A percentile compares a stretch with the other conserved stretches of the same genome.
These are phyloP conservation scores for Stagonosporopsis cucurbitacearum DNA, from an alignment of 2,329 filamentous ascomycete species.

Conservation along the genomic window DNA sequence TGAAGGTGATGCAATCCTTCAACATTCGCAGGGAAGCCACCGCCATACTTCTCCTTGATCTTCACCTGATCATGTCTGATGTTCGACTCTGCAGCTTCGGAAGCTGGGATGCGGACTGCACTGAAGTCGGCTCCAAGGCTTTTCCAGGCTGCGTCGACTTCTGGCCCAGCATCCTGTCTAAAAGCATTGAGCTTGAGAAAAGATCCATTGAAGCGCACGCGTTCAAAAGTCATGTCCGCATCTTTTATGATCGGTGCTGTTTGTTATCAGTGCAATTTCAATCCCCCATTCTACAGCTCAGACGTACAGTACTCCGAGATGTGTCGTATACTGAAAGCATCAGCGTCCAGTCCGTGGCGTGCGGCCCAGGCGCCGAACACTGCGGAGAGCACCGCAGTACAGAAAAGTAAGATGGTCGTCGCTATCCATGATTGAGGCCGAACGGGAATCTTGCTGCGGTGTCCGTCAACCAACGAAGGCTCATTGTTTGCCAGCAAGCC, in stretches of 20 bases:
- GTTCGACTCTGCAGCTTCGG: slow-evolving; percentile 58
- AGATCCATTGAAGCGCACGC: slow-evolving; percentile 61
- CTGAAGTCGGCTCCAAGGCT: slow-evolving; percentile 61
- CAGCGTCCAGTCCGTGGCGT: slow-evolving; percentile 24
- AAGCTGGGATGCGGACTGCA: slow-evolving; percentile 56
- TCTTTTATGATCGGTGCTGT: slow-evolving; percentile 48
- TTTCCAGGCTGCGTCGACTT: slow-evolving; percentile 66
- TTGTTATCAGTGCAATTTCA: background rate
- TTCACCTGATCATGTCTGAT: slow-evolving; percentile 64
- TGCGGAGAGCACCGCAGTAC: slow-evolving; percentile 30
- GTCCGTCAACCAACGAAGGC: slow-evolving; percentile 16
- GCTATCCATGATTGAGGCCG: slow-evolving; percentile 25
- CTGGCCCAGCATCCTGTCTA: slow-evolving; percentile 57
- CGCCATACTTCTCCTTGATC: slow-evolving; percentile 62
- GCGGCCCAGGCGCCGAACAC: slow-evolving; percentile 31
- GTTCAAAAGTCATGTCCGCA: slow-evolving; percentile 50
- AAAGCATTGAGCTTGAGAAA: slow-evolving; percentile 63
- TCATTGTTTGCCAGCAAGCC: slow-evolving; percentile 27
- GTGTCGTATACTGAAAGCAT: slow-evolving; percentile 38
- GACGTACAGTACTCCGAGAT: slow-evolving; percentile 44
- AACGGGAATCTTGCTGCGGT: background rate
- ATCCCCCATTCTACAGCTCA: background rate
- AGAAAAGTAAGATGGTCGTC: slow-evolving; percentile 21
- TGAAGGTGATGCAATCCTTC: slow-evolving; percentile 65
- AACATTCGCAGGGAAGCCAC: slow-evolving; percentile 64